These are phyloP conservation scores for Lanmaoa rubissima DNA, from an alignment of 768 basidiomycete genomes.

Conservation along the genomic window DNA sequence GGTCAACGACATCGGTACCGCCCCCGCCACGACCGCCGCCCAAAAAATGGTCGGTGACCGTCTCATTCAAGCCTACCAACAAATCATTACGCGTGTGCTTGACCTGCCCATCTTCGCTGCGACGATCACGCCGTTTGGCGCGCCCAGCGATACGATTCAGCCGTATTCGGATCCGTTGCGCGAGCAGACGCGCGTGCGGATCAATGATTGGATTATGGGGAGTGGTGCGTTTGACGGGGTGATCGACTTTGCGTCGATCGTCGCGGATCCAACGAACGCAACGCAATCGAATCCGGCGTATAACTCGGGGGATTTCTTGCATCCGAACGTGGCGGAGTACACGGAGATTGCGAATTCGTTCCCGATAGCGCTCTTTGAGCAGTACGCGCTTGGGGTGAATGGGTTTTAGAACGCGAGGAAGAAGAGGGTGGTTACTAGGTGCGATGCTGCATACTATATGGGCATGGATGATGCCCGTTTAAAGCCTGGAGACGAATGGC, in stretches of 20 bases:
- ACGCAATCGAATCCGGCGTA: background rate
- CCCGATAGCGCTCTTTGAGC: background rate
- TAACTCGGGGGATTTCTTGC: background rate
- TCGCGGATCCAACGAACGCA: conserved; percentile 7
- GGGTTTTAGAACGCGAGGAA: background rate
- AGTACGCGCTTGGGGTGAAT: background rate
- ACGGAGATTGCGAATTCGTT: background rate
- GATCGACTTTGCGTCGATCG: conserved; percentile 9
- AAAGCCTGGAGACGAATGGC: background rate
- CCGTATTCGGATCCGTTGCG: background rate
- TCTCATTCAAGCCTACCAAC: conserved; percentile 5
- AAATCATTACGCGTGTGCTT: background rate
- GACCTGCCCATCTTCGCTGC: conserved; percentile 5
- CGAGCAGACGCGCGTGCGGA: background rate
- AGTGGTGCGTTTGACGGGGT: background rate
- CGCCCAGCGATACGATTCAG: background rate
- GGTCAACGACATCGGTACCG: conserved; percentile 9
- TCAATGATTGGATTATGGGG: conserved; percentile 1
- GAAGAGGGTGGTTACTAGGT: background rate
- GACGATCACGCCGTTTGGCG: conserved; percentile 2
- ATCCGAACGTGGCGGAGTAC: conserved; percentile 7
- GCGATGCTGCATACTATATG: background rate
- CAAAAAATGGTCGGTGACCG: background rate
- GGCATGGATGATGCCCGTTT: too few relatives aligned
- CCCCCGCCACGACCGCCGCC: background rate